Percentiles rank a stretch among this genome's conserved stretches.
Conservation (phyloP, 2,329 filamentous ascomycete genomes). For the Cladosporium oxysporum region DNA sequence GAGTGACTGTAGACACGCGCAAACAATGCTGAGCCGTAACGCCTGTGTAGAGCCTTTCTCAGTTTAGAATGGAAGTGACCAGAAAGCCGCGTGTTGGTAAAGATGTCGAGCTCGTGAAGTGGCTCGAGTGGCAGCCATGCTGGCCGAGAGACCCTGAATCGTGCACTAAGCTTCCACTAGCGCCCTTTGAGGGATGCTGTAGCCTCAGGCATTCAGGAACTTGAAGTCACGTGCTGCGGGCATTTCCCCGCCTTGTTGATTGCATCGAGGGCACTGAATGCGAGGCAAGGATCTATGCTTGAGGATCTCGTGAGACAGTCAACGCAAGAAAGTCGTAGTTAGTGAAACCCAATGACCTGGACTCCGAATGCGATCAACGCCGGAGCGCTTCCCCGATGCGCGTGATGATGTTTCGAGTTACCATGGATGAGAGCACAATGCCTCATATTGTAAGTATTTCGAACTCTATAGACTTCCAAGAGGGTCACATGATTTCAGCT, state of each 20-base stretch:
- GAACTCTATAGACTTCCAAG: not conserved
- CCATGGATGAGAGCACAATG: too few relatives aligned
- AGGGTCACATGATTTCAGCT: not conserved
- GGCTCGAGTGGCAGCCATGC: slow-evolving; percentile 1
- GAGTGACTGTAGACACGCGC: not conserved
- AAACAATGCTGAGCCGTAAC: not conserved
- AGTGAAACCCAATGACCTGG: too few relatives aligned
- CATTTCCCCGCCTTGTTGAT: not conserved
- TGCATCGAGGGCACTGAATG: not conserved
- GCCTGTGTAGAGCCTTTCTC: not conserved
- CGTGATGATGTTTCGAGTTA: too few relatives aligned
- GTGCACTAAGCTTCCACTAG: not conserved
- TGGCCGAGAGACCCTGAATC: not conserved
- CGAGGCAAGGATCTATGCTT: too few relatives aligned
- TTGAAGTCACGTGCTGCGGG: not conserved
- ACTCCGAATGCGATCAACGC: too few relatives aligned
- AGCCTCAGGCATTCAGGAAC: not conserved
- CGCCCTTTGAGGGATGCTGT: not conserved
- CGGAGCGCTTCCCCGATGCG: too few relatives aligned
- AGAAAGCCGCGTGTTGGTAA: not conserved
- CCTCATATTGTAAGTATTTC: not conserved
- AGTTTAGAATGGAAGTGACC: not conserved
- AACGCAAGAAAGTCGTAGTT: too few relatives aligned
- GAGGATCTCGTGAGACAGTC: too few relatives aligned
- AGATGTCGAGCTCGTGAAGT: slow-evolving; percentile 1